Evolutionary conservation across 169 alveolate species (phyloP), one percentile per base, ranked within the genome.

Genomic region (Babesia bovis): DNA sequence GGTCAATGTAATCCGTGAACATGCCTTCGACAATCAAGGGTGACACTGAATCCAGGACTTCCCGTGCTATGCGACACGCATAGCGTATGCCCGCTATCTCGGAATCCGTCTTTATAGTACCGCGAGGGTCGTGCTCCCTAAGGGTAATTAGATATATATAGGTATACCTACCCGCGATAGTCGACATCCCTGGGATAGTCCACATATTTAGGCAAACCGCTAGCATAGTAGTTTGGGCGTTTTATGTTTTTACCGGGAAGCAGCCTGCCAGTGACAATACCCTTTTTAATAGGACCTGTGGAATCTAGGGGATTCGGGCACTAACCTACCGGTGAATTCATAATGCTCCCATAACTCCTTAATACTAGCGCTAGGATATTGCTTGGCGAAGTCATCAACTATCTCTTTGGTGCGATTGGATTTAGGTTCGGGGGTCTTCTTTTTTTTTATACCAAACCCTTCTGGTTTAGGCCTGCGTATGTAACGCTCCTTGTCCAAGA

Each of bases 1-100:
- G 67, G 33, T 86, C 92, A 13, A 86, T 69, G 32, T 82, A 87
- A 70, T 86, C 88, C 17, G 92, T 86, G 42, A 85, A 77, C 6
- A 86, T 65, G 2, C 92, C 92, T 66, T 82, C 90, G 40, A 83
- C 83, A 6, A 86, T 47, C 2, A 67, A 58, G n/a, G 82, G 67
- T 17, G 72, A 51, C 7, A 79, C 79, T 25, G 75, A 82, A 41
- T 86, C 92, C 84, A 86, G 72, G 13, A 86, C 44, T 55, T 86
- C 85, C 57, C 92, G 44, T 1, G 90, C 92, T 19, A 86, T 71
- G 21, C 49, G 47, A 23, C 92, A 86, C 23, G 87, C 88, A 13
- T 82, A 70, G 25, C 83, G 35, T 2, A 86, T 86, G 9, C 85
- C 85, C 59, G 75, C 90, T 4, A 86, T 82, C 13, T 82, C 90